These are phyloP conservation scores for Pterocarpus santalinus DNA, from an alignment of 306 rosid species.

Conservation along the genomic window DNA sequence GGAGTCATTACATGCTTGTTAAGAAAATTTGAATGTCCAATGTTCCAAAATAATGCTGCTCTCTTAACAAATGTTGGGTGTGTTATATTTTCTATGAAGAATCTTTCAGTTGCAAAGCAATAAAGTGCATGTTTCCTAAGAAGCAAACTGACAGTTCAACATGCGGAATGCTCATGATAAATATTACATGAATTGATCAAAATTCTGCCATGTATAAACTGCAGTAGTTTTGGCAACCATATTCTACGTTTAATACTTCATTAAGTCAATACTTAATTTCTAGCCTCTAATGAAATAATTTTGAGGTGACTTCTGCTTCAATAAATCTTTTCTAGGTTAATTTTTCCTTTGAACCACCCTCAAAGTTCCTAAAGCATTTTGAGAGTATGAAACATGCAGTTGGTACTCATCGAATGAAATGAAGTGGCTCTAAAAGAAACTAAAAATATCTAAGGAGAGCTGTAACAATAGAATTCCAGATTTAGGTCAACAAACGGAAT, in stretches of 20 bases:
- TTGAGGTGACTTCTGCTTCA: conserved; percentile 16
- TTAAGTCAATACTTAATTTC: conserved; percentile 3
- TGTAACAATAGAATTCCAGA: conserved; percentile 1
- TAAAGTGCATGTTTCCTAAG: background rate
- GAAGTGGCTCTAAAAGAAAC: conserved; percentile 12
- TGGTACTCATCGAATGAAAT: conserved; percentile 17
- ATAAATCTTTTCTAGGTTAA: conserved; percentile 10
- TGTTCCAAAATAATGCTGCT: conserved; percentile 28
- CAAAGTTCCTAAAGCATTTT: conserved; percentile 32
- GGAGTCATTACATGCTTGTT: conserved; percentile 30
- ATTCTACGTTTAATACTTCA: conserved; percentile 20
- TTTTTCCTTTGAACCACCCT: conserved; percentile 4
- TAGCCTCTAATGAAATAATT: conserved; percentile 24
- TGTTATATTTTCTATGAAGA: background rate
- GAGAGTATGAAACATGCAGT: conserved; percentile 21
- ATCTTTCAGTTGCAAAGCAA: conserved; percentile 21
- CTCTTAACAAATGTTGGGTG: conserved; percentile 15
- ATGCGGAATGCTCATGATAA: conserved; percentile 18
- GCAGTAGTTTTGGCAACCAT: conserved; percentile 30
- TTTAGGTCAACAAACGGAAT: background rate
- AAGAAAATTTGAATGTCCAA: conserved; percentile 1
- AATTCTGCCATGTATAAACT: conserved; percentile 26
- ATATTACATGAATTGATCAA: conserved; percentile 24
- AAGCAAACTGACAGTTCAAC: conserved; percentile 7
- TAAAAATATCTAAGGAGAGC: conserved; percentile 7